These are phyloP conservation scores for Bimuria novae-zelandiae DNA, from an alignment of 2,329 filamentous ascomycete species.

Conservation along the genomic window DNA sequence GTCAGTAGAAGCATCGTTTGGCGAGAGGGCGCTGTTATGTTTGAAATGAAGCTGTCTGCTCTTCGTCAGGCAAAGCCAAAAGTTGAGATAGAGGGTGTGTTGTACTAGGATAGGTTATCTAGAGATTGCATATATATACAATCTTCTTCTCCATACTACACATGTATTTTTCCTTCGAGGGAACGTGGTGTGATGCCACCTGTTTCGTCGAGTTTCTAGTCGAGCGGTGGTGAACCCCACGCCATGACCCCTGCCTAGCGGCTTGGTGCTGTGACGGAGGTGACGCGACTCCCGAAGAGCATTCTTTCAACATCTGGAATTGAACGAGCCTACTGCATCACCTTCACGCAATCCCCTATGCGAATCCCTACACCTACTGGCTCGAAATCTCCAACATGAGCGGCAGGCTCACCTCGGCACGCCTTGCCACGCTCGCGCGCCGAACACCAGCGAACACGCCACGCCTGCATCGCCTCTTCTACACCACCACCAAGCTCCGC, in stretches of 20 bases:
- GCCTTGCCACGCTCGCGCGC: slow-evolving; percentile 69
- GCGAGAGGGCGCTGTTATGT: slow-evolving; percentile 80
- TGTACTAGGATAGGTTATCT: no score
- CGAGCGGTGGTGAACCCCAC: slow-evolving; percentile 1
- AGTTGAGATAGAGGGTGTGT: no score
- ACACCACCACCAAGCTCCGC: slow-evolving; percentile 38
- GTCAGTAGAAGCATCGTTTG: slow-evolving; percentile 72
- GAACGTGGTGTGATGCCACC: background rate
- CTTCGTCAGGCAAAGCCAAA: background rate
- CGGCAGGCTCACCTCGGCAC: slow-evolving; percentile 75
- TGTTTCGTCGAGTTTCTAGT: background rate
- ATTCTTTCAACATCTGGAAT: slow-evolving; percentile 14
- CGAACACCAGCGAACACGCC: slow-evolving; percentile 64
- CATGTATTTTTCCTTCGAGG: no score
- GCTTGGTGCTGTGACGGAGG: slow-evolving; percentile 6
- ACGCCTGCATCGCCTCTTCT: slow-evolving; percentile 49
- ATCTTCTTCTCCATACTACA: no score
- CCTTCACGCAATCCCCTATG: slow-evolving; percentile 18
- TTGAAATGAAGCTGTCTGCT: slow-evolving; percentile 29
- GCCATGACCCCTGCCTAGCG: slow-evolving; percentile 5
- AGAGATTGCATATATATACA: no score
- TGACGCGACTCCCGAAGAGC: slow-evolving; percentile 2
- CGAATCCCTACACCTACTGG: slow-evolving; percentile 13
- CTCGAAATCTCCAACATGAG: slow-evolving; percentile 57
- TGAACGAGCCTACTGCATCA: background rate